Base-by-base conservation (phyloP, 108 stramenopile genomes). In the Nitzschia sp. region DNA sequence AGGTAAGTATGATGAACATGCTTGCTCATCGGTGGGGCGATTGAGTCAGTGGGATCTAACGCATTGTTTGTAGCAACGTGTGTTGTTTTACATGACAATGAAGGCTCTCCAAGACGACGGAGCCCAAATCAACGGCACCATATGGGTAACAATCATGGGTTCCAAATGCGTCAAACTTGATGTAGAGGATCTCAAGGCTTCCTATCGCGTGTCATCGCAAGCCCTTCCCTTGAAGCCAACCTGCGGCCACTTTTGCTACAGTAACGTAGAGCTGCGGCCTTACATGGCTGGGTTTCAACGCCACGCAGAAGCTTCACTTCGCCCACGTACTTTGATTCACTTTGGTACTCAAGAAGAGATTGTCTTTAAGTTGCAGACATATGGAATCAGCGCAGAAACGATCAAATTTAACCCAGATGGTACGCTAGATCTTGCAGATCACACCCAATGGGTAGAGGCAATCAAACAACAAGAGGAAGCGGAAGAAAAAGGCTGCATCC, bases 331-430 rank as follows among this genome's bases (percentile, higher is more conserved):
- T 29, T 55, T 63, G 24, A 19, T 41, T 8, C 72, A 73, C 53
- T 60, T 14, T 53, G 64, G 64, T 1, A 41, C 26, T 0, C 64
- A 41, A 24, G 20, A 65, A 17, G 57, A 73, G 8, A 41, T 59
- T 14, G 34, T 21, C 9, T 73, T 73, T 26, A 22, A 65, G 51
- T 38, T 73, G 12, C 62, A 65, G 20, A 73, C 72, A 26, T 73
- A 38, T 58, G 72, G 72, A 8, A 73, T 73, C 19, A 55, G 41
- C 3, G 38, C 57, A 14, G 14, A 54, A 12, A 34, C 46, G 39
- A 17, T 9, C 8, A 26, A 26, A 2, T 14, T 73, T 1, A 56
- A 64, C 3, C 6, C 2, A 2, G 56, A 40, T 15, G 53, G 57
- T 9, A 58, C 38, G 40, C 48, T 50, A 46, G 17, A 46, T 22